phyloP scores from a whole-genome alignment of 768 basidiomycete species.

The Kondoa malvinella region DNA sequence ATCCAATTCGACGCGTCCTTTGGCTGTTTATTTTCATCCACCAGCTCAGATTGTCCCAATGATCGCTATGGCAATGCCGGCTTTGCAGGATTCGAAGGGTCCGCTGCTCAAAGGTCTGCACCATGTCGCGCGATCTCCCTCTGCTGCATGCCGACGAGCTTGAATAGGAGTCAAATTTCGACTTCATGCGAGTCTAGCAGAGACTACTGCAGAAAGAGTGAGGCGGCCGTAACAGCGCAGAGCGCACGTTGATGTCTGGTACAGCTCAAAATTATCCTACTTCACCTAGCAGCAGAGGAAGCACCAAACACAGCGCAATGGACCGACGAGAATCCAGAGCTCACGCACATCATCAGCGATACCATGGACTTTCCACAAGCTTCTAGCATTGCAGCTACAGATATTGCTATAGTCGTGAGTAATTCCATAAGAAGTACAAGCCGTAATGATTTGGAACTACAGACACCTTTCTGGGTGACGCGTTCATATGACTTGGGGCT shows the following conservation, averaged over 20 bases:
- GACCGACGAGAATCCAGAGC: constrained; percentile 22
- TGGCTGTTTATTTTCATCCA: too few species aligned
- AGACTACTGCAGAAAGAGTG: neutral
- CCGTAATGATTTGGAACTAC: neutral
- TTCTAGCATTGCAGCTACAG: constrained; percentile 33
- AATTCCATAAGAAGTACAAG: neutral
- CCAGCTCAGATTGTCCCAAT: too few species aligned
- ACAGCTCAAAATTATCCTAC: neutral
- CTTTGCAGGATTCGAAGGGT: too few species aligned
- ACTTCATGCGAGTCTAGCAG: neutral
- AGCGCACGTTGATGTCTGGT: neutral
- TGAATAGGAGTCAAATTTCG: neutral
- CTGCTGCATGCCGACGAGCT: neutral
- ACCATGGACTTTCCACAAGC: constrained; percentile 44
- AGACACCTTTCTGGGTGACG: constrained; percentile 45
- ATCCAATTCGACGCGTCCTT: too few species aligned
- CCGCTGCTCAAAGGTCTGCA: too few species aligned
- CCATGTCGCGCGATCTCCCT: too few species aligned
- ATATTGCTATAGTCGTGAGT: constrained; percentile 7
- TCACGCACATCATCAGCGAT: constrained; percentile 46
- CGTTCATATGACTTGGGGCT: constrained; percentile 45
- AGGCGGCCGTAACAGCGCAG: neutral
- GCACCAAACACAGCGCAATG: neutral
- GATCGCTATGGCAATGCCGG: too few species aligned
- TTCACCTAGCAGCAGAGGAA: neutral